Base-by-base conservation (phyloP, 2,329 filamentous ascomycete genomes). In the Apiospora rasikravindrae region DNA sequence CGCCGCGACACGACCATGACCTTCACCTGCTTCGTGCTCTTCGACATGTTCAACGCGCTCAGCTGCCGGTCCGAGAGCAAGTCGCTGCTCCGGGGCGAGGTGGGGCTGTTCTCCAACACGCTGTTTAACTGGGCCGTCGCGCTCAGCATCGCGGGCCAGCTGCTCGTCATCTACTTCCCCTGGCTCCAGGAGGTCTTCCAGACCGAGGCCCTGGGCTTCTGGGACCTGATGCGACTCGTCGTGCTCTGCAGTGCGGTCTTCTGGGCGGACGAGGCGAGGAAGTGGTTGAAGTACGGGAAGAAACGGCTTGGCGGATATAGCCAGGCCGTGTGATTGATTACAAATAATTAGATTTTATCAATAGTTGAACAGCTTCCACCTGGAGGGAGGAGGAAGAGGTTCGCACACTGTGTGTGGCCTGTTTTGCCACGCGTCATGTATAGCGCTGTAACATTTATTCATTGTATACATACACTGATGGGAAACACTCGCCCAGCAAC, bases 21-120 rank as follows among this genome's bases (percentile, higher is more conserved):
- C 0, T 99, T 99, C 81, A 99, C 96, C 7, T 98, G 95, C 83
- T 99, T 99, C 80, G 96, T 99, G 66, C 89, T 99, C 70, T 99
- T 98, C 83, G 96, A 99, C 86, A 99, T 99, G 96, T 98, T 98
- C 87, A 98, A 99, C 82, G 96, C 96, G 1, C 87, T 99, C 29
- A 92, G 94, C 22, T 99, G 96, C 83, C 94, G 96, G 67, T 97
- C 93, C 10, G 95, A 98, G 80, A 91, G 89, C 74, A 98, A 98
- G 82, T 97, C 94, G 14, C 87, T 99, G 6, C 88, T 99, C 4
- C 88, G 92, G 37, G 96, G 96, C 53, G 95, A 99, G 80, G 88
- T 97, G 69, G 90, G 93, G 11, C 82, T 97, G 16, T 93, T 96
- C 72, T 91, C 92, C 11, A 99, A 99, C 81, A 92, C 91, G 73